A percentile compares a stretch with the other conserved stretches of the same genome.
Evolutionary conservation across 1,139 yeast genomes (phyloP).

Genomic region (Pneumocystis canis): DNA sequence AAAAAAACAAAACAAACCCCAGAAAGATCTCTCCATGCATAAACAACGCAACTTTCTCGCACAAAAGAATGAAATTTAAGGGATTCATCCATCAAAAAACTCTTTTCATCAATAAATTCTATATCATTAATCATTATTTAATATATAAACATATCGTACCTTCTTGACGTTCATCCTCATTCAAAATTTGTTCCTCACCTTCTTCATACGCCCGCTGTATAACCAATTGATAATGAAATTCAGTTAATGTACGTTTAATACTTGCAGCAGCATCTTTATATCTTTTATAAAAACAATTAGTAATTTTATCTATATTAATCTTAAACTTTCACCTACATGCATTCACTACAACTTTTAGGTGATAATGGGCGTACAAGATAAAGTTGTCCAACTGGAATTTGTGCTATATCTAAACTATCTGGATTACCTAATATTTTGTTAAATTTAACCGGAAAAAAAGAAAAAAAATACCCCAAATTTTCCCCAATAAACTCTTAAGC

Average conservation of each 20-base stretch:
- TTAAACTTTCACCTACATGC: slow-evolving; percentile 35
- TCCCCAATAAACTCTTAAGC: not conserved
- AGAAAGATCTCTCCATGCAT: slow-evolving; percentile 68
- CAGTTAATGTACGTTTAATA: slow-evolving; percentile 52
- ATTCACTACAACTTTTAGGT: slow-evolving; percentile 77
- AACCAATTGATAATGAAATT: slow-evolving; percentile 55
- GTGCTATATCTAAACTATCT: slow-evolving; percentile 47
- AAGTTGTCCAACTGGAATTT: slow-evolving; percentile 68
- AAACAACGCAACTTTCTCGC: slow-evolving; percentile 34
- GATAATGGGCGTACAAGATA: slow-evolving; percentile 61
- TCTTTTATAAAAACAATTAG: slow-evolving; percentile 1
- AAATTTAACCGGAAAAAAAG: not conserved
- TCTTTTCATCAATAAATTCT: slow-evolving; percentile 42
- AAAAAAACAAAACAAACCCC: slow-evolving; percentile 29
- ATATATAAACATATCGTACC: slow-evolving; percentile 24
- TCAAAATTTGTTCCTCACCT: slow-evolving; percentile 37
- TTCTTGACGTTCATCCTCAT: slow-evolving; percentile 30
- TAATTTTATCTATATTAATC: not conserved
- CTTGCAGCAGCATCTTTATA: slow-evolving; percentile 61
- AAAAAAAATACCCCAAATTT: not conserved
- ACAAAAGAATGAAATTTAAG: slow-evolving; percentile 36
- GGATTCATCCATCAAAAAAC: slow-evolving; percentile 52
- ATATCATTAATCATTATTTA: slow-evolving; percentile 27
- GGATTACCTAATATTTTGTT: slow-evolving; percentile 24
- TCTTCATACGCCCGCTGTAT: slow-evolving; percentile 57